Evolutionary conservation across 2,329 filamentous ascomycete species (phyloP), one percentile per base, ranked within the genome.

Genomic region (Apiospora sp.): DNA sequence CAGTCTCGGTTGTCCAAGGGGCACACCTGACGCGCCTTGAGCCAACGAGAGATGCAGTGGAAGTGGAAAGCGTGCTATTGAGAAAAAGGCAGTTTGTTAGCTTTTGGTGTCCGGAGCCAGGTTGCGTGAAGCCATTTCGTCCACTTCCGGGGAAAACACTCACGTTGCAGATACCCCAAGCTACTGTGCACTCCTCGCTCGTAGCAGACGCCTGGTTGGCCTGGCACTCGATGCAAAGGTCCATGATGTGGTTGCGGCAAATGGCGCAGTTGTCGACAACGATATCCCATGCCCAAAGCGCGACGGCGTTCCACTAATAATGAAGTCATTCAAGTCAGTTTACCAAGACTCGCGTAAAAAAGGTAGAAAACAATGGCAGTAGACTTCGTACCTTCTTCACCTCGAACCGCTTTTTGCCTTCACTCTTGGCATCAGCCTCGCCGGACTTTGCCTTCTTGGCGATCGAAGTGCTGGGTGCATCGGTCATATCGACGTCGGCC

Each of bases 241-340:
- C 96, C 96, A 99, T 99, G 84, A 99, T 99, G 83, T 99, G 96
- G 83, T 99, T 99, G 82, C 96, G 91, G 88, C 96, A 99, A 82
- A 99, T 99, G 79, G 96, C 96, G 82, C 96, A 99, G 89, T 99
- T 99, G 85, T 99, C 96, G 74, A 99, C 96, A 44, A 98, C 95
- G 73, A 99, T 99, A 82, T 99, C 96, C 96, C 96, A 99, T 0
- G 96, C 96, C 96, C 96, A 99, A 2, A 99, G 89, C 54, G 96
- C 95, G 70, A 99, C 96, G 0, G 96, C 96, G 79, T 98, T 98
- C 96, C 96, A 99, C 96, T 98, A 80, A 61, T 75, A 2, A 70
- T 13, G 69, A 79, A 3, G 34, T 41, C 58, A 64, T 41, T 8
- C 58, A 72, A 8, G 70, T 76, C 69, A 76, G 67, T 44, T 68